These are phyloP conservation scores for Psilocybe cyanescens DNA, from an alignment of 768 basidiomycete species.

Conservation along the genomic window DNA sequence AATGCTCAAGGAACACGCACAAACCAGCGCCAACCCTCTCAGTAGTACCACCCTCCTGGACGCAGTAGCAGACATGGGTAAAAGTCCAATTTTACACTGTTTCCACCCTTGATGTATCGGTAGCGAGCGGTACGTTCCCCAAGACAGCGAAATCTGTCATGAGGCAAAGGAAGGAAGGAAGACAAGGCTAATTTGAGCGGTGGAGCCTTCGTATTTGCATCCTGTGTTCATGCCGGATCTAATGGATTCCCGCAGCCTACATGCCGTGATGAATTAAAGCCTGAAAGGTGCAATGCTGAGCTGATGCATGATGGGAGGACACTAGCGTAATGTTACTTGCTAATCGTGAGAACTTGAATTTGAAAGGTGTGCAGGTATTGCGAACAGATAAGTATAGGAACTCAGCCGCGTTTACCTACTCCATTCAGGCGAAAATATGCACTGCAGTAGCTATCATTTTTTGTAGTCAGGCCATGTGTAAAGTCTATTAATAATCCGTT, in stretches of 20 bases:
- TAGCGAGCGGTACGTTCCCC: neutral
- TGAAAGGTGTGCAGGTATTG: too few relatives aligned
- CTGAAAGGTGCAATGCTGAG: neutral
- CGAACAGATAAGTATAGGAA: too few relatives aligned
- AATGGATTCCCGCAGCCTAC: neutral
- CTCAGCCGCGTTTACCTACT: too few relatives aligned
- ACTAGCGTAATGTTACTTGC: neutral
- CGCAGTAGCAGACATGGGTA: neutral
- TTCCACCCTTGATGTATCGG: neutral
- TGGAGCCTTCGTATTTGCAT: neutral
- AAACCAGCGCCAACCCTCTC: slow-evolving; percentile 12
- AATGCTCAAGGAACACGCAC: slow-evolving; percentile 18
- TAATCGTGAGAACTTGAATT: neutral
- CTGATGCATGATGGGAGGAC: neutral
- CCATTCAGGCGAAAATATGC: too few relatives aligned
- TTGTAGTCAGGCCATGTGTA: too few relatives aligned
- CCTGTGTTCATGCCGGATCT: neutral
- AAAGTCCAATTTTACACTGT: neutral
- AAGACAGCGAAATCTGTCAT: neutral
- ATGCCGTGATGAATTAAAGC: neutral
- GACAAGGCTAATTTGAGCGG: neutral
- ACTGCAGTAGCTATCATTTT: too few relatives aligned
- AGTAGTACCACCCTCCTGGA: neutral
- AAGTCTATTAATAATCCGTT: too few relatives aligned
- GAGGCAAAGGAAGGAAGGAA: neutral